Conservation (phyloP, 192 early-diverging fungal species). For the Bifiguratus adelaidae region DNA sequence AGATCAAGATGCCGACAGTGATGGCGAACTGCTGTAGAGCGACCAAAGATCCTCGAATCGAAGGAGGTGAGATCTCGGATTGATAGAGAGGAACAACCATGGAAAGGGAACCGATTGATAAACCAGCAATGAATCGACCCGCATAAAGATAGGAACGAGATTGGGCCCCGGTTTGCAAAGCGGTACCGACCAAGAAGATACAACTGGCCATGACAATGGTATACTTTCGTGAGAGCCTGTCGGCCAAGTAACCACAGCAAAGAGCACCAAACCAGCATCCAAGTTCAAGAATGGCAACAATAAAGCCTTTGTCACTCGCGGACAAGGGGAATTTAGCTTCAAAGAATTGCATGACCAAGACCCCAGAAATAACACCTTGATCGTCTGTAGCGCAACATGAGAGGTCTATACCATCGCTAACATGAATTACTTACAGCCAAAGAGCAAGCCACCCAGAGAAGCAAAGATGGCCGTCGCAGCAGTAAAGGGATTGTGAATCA, state of each 20-base stretch:
- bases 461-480: slow-evolving; percentile 20
- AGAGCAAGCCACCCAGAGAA: slow-evolving; percentile 20
- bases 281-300: slow-evolving; percentile 44
- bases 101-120: slow-evolving; percentile 37
- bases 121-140: slow-evolving; percentile 40
- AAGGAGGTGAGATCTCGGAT: slow-evolving; percentile 44
- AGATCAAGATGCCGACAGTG: slow-evolving; percentile 43
- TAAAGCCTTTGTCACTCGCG: slow-evolving; percentile 13
- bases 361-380: slow-evolving; percentile 24
- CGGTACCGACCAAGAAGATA: slow-evolving; percentile 48
- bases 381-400: slow-evolving; percentile 7
- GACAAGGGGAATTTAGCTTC: slow-evolving; percentile 6
- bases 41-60: slow-evolving; percentile 44
- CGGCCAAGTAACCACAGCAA: slow-evolving; percentile 48
- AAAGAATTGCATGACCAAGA: slow-evolving; percentile 19
- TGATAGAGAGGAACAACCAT: slow-evolving; percentile 37
- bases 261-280: slow-evolving; percentile 61
- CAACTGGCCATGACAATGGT: slow-evolving; percentile 41
- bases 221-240: slow-evolving; percentile 45
- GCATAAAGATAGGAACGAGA: slow-evolving; percentile 26
- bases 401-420: background rate
- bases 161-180: slow-evolving; percentile 23
- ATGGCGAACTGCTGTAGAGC: slow-evolving; percentile 46
- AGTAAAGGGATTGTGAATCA: slow-evolving; percentile 18
- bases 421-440: slow-evolving; percentile 26